Percentiles rank a stretch among this genome's conserved stretches.
These are phyloP conservation scores for Linnemannia exigua DNA, from an alignment of 192 early-diverging fungal species.

Conservation along the genomic window DNA sequence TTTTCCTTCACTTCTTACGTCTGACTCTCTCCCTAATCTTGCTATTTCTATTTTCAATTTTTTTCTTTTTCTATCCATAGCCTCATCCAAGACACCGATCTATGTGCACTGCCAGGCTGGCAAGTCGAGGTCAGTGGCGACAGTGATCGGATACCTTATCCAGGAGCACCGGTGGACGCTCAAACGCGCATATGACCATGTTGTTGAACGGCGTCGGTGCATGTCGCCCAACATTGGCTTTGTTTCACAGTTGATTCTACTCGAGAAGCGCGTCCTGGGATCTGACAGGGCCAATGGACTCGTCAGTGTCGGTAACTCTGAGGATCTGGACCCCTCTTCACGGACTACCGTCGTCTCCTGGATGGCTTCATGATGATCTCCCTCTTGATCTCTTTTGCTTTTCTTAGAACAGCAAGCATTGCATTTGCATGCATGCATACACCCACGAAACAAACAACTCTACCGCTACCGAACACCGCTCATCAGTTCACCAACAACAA, in stretches of 20 bases:
- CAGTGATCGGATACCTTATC: conserved; percentile 78
- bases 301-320: conserved; percentile 15
- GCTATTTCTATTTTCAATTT: conserved; percentile 10
- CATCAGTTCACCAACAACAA: background rate
- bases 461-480: background rate
- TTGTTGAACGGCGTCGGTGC: conserved; percentile 72
- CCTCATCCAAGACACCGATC: conserved; percentile 61
- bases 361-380: conserved; percentile 27
- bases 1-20: conserved; percentile 8
- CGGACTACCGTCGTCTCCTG: conserved; percentile 31
- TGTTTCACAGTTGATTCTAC: conserved; percentile 73
- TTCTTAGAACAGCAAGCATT: too few species aligned
- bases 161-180: conserved; percentile 71
- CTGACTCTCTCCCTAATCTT: background rate
- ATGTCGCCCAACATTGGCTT: conserved; percentile 87
- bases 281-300: conserved; percentile 37
- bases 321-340: conserved; percentile 17
- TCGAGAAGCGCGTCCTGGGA: conserved; percentile 74
- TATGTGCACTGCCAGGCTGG: conserved; percentile 87
- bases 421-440: background rate
- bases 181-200: conserved; percentile 74
- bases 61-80: conserved; percentile 35
- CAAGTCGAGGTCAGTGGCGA: conserved; percentile 77
- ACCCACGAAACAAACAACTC: background rate
- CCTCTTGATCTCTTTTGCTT: background rate